Percentiles rank a stretch among this genome's conserved stretches.
Conservation (phyloP, 2,329 filamentous ascomycete species). For the Lasiodiplodia theobromae region DNA sequence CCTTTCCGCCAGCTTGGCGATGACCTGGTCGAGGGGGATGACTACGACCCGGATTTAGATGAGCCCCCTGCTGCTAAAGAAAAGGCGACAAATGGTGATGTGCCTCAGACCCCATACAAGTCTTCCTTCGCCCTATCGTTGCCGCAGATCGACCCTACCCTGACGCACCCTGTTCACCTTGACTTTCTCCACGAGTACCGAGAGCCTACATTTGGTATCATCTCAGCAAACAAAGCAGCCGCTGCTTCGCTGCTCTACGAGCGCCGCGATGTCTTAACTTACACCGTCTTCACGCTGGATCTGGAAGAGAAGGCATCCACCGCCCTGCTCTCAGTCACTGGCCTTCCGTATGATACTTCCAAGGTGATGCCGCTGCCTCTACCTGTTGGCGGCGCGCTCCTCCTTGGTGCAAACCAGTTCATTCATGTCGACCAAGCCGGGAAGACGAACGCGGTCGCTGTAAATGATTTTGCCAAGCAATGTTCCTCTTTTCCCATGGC, state of each 20-base stretch:
- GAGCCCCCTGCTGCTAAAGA: conserved; percentile 50
- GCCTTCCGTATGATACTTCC: conserved; percentile 86
- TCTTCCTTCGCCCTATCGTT: conserved; percentile 93
- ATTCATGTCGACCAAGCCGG: conserved; percentile 97
- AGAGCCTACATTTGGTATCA: conserved; percentile 94
- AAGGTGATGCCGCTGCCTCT: conserved; percentile 81
- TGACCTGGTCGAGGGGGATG: conserved; percentile 83
- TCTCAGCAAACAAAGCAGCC: conserved; percentile 77
- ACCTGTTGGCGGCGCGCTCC: conserved; percentile 85
- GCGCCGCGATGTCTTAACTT: conserved; percentile 83
- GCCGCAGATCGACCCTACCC: conserved; percentile 82
- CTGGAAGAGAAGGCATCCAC: conserved; percentile 93
- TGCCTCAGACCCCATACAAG: conserved; percentile 73
- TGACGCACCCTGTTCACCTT: conserved; percentile 89
- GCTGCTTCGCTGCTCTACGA: conserved; percentile 77
- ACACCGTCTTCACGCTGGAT: conserved; percentile 95
- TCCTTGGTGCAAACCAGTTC: conserved; percentile 87
- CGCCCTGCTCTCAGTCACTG: conserved; percentile 83
- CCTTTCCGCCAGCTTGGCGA: conserved; percentile 88
- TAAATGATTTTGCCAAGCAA: conserved; percentile 87
- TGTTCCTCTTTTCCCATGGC: conserved; percentile 83
- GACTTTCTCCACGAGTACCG: conserved; percentile 96
- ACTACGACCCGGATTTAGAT: conserved; percentile 85
- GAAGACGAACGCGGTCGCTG: conserved; percentile 88
- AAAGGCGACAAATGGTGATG: conserved; percentile 41